These are phyloP conservation scores for Candida namnaoensis DNA, from an alignment of 805 yeast genomes.

Conservation along the genomic window DNA sequence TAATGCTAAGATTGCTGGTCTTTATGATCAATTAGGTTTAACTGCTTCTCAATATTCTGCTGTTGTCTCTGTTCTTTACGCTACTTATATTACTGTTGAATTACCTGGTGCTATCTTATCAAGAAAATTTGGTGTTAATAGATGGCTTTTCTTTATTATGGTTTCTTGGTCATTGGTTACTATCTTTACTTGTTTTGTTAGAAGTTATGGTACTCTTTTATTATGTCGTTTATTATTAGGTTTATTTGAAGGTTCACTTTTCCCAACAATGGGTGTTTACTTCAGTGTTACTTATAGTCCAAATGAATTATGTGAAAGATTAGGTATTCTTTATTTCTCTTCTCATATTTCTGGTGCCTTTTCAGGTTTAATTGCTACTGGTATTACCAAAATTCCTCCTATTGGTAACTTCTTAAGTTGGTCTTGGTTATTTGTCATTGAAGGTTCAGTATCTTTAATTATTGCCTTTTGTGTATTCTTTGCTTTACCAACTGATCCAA, in stretches of 20 bases:
- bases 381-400: slow-evolving; percentile 21
- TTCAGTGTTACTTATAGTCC: slow-evolving; percentile 26
- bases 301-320: slow-evolving; percentile 26
- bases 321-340: slow-evolving; percentile 29
- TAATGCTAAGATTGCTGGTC: slow-evolving; percentile 48
- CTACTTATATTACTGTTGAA: slow-evolving; percentile 25
- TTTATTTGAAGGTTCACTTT: slow-evolving; percentile 31
- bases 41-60: slow-evolving; percentile 30
- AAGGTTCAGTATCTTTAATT: no score
- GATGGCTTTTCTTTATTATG: slow-evolving; percentile 16
- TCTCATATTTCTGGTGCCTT: slow-evolving; percentile 34
- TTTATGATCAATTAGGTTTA: slow-evolving; percentile 40
- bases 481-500: no score
- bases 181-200: slow-evolving; percentile 20
- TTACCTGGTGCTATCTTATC: slow-evolving; percentile 23
- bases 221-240: slow-evolving; percentile 32
- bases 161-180: slow-evolving; percentile 23
- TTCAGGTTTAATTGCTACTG: slow-evolving; percentile 31
- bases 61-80: slow-evolving; percentile 25
- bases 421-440: neutral
- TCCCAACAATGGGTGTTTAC: slow-evolving; percentile 26
- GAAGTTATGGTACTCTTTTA: slow-evolving; percentile 23
- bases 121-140: slow-evolving; percentile 17
- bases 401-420: slow-evolving; percentile 2
- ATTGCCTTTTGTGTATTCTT: no score